Base-by-base conservation (phyloP, 2,329 filamentous ascomycete species). In the Fusarium tanahbumbuense region DNA sequence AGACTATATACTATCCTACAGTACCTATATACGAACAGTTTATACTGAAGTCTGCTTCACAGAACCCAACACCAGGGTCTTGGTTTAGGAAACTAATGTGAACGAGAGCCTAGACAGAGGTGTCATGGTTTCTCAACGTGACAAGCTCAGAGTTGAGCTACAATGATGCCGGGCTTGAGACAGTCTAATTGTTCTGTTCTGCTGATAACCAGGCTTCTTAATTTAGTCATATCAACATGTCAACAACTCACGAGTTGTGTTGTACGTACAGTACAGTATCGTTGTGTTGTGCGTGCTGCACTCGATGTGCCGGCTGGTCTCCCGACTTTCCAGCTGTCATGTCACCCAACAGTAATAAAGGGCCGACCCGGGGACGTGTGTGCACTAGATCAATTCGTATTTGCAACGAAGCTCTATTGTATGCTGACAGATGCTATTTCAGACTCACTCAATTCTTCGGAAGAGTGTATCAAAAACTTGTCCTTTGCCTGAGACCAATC, bases 291-390 rank as follows among this genome's bases (percentile, higher is more conserved):
- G 34, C 34, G 13, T 18, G 25, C 23, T 47, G 27, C n/a, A 34
- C n/a, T 48, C 23, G 18, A 62, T 20, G 44, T 49, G 58, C 58
- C 60, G 47, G 54, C 13, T 25, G 42, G 30, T 44, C 45, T 66
- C 47, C 54, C 62, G 62, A 46, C 30, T 41, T 28, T 52, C 12
- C 23, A 59, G 40, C 18, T 47, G 27, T 42, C 49, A 42, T 64
- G 47, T 60, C 53, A 65, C 41, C 55, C 49, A 44, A 49, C 27
- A 42, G 30, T 20, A 41, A 22, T 18, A 53, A 49, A 66, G 61
- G 63, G 61, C 63, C 63, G 47, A 60, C 40, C 63, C 61, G 61
- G 63, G 58, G 61, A 63, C 62, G 45, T 63, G 28, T 25, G 40
- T 46, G 32, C 41, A 45, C 48, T 10, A 16, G 11, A 40, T 13